Evolutionary conservation across 2,329 filamentous ascomycete genomes (phyloP).

Genomic region (Tolypocladium sp.): DNA sequence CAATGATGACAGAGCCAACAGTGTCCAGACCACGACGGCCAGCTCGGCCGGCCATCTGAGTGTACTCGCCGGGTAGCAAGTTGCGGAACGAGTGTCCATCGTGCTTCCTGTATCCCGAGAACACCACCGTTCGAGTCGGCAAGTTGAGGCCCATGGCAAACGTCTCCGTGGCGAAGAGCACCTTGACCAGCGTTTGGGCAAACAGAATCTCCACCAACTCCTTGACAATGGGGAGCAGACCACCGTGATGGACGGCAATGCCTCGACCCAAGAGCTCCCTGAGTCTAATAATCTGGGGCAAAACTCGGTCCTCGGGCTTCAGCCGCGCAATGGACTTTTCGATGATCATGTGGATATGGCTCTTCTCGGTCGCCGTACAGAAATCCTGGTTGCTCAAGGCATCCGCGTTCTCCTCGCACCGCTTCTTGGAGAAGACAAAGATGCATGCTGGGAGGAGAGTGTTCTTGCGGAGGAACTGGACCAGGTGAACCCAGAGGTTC

Average conservation of each 20-base stretch:
- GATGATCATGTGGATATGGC: conserved; percentile 93
- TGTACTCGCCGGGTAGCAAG: conserved; percentile 89
- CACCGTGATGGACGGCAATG: conserved; percentile 93
- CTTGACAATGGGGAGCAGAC: conserved; percentile 90
- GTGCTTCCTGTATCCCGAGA: conserved; percentile 94
- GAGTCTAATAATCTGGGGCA: conserved; percentile 88
- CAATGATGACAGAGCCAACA: conserved; percentile 90
- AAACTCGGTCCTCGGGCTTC: conserved; percentile 76
- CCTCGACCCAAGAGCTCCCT: conserved; percentile 79
- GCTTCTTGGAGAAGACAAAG: conserved; percentile 97
- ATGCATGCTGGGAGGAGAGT: conserved; percentile 87
- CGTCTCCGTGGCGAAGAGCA: conserved; percentile 94
- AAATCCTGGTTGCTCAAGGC: conserved; percentile 93
- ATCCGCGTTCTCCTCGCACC: conserved; percentile 95
- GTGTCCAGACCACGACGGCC: conserved; percentile 87
- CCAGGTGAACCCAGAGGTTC: conserved; percentile 92
- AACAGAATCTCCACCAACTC: conserved; percentile 97
- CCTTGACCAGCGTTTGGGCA: conserved; percentile 88
- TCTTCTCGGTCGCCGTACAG: conserved; percentile 88
- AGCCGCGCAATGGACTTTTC: conserved; percentile 88
- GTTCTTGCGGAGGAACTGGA: conserved; percentile 82
- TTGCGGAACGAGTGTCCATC: conserved; percentile 90
- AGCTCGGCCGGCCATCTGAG: conserved; percentile 94
- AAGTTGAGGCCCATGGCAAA: conserved; percentile 98
- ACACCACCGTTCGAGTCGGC: conserved; percentile 91